phyloP scores from a whole-genome alignment of 169 alveolate species.

The Cyclospora cayetanensis region DNA sequence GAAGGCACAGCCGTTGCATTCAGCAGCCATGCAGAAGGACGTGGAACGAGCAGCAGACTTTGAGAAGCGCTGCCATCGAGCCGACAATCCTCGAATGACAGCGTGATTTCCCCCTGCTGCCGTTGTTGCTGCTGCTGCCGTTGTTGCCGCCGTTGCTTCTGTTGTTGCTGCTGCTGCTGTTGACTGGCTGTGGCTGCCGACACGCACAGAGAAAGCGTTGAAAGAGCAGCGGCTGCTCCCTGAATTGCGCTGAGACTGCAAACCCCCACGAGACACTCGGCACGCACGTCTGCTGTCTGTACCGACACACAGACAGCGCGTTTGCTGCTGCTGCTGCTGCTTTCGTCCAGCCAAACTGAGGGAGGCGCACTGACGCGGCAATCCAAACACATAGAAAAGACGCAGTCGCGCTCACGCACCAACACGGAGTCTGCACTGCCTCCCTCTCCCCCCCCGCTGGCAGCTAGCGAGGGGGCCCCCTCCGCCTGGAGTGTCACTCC shows the following conservation, averaged over 20 bases:
- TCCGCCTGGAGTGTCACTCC: slow-evolving; percentile 14
- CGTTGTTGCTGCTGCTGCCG: background rate
- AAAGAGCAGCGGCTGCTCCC: slow-evolving; percentile 40
- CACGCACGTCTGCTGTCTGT: background rate
- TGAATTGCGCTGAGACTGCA: slow-evolving; percentile 28
- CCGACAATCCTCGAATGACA: background rate
- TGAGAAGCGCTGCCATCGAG: background rate
- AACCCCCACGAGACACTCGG: slow-evolving; percentile 30
- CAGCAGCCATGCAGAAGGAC: background rate
- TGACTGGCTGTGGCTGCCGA: background rate
- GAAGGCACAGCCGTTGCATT: background rate
- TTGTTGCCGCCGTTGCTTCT: background rate
- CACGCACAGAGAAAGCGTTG: background rate
- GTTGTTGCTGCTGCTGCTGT: slow-evolving; percentile 52
- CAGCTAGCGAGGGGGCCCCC: background rate
- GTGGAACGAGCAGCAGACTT: slow-evolving; percentile 28
- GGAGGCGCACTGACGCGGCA: background rate
- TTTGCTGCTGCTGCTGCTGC: slow-evolving; percentile 57
- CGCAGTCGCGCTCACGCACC: slow-evolving; percentile 38
- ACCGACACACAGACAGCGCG: background rate
- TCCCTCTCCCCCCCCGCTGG: no score
- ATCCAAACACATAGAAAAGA: background rate
- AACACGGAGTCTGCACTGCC: background rate
- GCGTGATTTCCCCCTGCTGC: background rate
- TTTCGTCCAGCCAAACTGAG: no score